phyloP scores from a whole-genome alignment of 148 eudicot genomes.

The Spergularia bocconei region DNA sequence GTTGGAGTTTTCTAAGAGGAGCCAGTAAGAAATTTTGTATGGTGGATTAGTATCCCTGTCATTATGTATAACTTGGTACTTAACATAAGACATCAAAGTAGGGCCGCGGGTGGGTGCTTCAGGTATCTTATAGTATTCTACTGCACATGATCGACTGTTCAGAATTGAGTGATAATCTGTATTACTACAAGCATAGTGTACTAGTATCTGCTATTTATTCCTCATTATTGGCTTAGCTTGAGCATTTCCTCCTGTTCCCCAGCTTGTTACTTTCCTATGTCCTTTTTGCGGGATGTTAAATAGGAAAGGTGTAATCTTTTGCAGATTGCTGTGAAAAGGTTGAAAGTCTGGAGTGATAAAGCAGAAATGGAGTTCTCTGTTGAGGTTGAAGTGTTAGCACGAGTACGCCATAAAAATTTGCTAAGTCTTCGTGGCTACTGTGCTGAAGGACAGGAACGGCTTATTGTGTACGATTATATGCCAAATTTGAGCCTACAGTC shows the following conservation, averaged over 20 bases:
- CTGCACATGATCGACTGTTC: too few species aligned
- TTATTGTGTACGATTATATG: slow-evolving; percentile 87
- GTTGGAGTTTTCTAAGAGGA: too few species aligned
- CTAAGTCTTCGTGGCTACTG: slow-evolving; percentile 85
- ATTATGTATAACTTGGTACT: too few species aligned
- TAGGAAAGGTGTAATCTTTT: slow-evolving; percentile 18
- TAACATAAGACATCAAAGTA: too few species aligned
- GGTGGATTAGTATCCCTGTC: too few species aligned
- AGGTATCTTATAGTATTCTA: too few species aligned
- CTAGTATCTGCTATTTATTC: too few species aligned
- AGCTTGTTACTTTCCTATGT: not conserved
- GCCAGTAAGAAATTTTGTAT: too few species aligned
- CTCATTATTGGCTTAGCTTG: too few species aligned
- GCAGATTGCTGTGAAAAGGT: slow-evolving; percentile 94
- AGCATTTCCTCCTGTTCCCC: not conserved
- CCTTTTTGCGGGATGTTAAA: not conserved
- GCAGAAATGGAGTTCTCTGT: slow-evolving; percentile 77
- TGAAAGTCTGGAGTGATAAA: slow-evolving; percentile 85
- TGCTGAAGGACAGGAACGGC: slow-evolving; percentile 92
- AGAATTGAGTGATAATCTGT: too few species aligned
- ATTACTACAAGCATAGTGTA: too few species aligned
- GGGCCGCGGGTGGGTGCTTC: too few species aligned
- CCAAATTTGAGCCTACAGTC: slow-evolving; percentile 76
- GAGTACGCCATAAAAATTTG: slow-evolving; percentile 78
- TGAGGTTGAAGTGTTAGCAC: slow-evolving; percentile 82